phyloP scores from a whole-genome alignment of 2,329 filamentous ascomycete species.

The Trichophyton schoenleinii region DNA sequence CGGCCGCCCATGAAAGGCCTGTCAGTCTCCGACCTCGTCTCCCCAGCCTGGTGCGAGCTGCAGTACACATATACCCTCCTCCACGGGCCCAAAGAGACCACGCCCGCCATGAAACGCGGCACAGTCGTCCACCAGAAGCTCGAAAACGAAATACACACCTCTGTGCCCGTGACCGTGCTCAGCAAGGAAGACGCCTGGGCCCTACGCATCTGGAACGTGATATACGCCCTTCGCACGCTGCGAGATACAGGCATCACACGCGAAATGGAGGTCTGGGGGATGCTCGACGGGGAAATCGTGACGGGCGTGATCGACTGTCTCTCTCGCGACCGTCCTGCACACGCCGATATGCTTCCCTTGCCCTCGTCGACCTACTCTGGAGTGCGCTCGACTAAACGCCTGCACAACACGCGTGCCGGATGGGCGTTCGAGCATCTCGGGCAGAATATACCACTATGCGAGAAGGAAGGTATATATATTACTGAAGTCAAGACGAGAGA shows the following conservation, averaged over 20 bases:
- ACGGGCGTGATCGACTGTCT: slow-evolving; percentile 85
- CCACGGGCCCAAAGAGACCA: slow-evolving; percentile 62
- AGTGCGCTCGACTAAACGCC: background rate
- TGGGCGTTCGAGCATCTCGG: slow-evolving; percentile 1
- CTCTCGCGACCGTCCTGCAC: slow-evolving; percentile 27
- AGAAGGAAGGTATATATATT: slow-evolving; percentile 48
- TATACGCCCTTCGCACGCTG: slow-evolving; percentile 68
- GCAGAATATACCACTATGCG: background rate
- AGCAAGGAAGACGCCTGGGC: slow-evolving; percentile 75
- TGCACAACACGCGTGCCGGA: background rate
- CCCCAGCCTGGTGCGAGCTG: slow-evolving; percentile 89
- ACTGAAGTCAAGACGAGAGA: slow-evolving; percentile 79
- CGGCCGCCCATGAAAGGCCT: slow-evolving; percentile 64
- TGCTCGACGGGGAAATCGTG: slow-evolving; percentile 67
- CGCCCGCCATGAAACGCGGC: slow-evolving; percentile 72
- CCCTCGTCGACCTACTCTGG: background rate
- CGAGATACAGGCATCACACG: slow-evolving; percentile 59
- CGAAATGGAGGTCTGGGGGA: slow-evolving; percentile 74
- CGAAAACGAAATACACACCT: slow-evolving; percentile 72
- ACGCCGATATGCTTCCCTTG: too few species aligned
- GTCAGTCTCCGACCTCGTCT: slow-evolving; percentile 76
- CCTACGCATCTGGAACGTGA: slow-evolving; percentile 76
- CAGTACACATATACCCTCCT: slow-evolving; percentile 84
- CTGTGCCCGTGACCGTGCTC: slow-evolving; percentile 57
- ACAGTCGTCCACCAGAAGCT: slow-evolving; percentile 67